phyloP scores from a whole-genome alignment of 2,329 filamentous ascomycete species.

The Penicillium janthinellum region DNA sequence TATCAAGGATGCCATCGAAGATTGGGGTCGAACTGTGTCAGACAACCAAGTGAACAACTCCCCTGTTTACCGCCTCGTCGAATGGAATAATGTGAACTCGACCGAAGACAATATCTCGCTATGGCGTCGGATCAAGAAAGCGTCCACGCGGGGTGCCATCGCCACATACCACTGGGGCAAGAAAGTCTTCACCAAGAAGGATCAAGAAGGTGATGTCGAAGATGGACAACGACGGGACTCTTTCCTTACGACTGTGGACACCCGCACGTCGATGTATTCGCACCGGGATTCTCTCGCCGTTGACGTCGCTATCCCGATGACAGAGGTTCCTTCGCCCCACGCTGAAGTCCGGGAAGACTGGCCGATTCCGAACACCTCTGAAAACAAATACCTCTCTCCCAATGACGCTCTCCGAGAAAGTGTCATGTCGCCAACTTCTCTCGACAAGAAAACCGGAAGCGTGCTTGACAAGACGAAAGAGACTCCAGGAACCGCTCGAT shows the following conservation, averaged over 20 bases:
- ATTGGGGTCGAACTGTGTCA: slow-evolving; percentile 86
- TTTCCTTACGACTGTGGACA: slow-evolving; percentile 61
- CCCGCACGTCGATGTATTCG: slow-evolving; percentile 59
- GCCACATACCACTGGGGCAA: slow-evolving; percentile 58
- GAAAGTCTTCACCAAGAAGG: slow-evolving; percentile 51
- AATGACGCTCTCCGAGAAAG: slow-evolving; percentile 34
- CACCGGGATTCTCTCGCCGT: slow-evolving; percentile 47
- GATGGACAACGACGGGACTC: slow-evolving; percentile 66
- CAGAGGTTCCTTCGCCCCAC: slow-evolving; percentile 81
- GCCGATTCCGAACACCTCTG: slow-evolving; percentile 37
- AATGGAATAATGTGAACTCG: slow-evolving; percentile 93
- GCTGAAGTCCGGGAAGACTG: slow-evolving; percentile 55
- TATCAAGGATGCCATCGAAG: slow-evolving; percentile 93
- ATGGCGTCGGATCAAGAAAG: slow-evolving; percentile 92
- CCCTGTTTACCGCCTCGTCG: slow-evolving; percentile 82
- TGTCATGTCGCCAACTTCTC: slow-evolving; percentile 26
- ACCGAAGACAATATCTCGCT: slow-evolving; percentile 79
- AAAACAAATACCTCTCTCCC: slow-evolving; percentile 36
- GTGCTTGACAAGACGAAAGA: slow-evolving; percentile 73
- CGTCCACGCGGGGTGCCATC: slow-evolving; percentile 65
- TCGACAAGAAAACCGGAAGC: slow-evolving; percentile 58
- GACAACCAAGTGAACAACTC: slow-evolving; percentile 97
- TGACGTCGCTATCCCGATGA: slow-evolving; percentile 86
- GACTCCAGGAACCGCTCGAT: slow-evolving; percentile 71
- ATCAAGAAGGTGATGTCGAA: slow-evolving; percentile 10